Conservation (phyloP, 495 filamentous ascomycete species). For the Podospora tetraspora region DNA sequence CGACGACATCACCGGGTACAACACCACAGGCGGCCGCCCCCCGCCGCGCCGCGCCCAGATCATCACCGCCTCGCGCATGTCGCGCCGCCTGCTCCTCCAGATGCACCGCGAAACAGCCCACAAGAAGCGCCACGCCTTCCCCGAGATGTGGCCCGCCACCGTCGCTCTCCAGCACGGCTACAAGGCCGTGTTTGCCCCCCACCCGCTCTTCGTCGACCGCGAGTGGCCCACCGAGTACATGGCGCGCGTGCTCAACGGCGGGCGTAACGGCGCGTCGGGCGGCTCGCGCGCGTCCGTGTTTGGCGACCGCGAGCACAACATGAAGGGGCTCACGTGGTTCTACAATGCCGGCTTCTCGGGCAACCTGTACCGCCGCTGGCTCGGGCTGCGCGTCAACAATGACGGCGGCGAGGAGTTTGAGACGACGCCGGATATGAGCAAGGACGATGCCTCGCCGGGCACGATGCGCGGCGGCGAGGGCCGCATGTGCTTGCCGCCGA, state of each 20-base stretch:
- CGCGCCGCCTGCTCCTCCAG: conserved; percentile 67
- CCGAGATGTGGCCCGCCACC: conserved; percentile 92
- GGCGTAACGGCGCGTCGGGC: conserved; percentile 69
- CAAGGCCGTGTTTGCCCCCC: conserved; percentile 91
- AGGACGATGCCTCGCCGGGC: conserved; percentile 42
- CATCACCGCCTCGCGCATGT: conserved; percentile 78
- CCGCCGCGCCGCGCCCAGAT: conserved; percentile 84
- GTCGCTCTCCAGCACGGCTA: conserved; percentile 86
- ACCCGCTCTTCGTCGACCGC: conserved; percentile 87
- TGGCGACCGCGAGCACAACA: conserved; percentile 84
- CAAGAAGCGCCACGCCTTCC: conserved; percentile 82
- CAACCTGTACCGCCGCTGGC: conserved; percentile 82
- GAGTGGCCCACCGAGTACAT: conserved; percentile 79
- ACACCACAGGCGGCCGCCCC: conserved; percentile 50
- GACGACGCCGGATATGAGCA: conserved; percentile 48
- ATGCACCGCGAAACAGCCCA: conserved; percentile 88
- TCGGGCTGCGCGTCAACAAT: conserved; percentile 77
- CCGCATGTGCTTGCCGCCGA: conserved; percentile 87
- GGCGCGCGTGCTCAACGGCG: conserved; percentile 77
- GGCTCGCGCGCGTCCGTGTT: conserved; percentile 72
- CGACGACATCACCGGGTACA: conserved; percentile 88
- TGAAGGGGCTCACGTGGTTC: conserved; percentile 86
- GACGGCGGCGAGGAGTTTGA: conserved; percentile 83
- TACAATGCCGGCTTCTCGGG: conserved; percentile 82
- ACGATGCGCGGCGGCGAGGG: conserved; percentile 58